Percentiles rank a stretch among this genome's conserved stretches.
Evolutionary conservation across 306 rosid species (phyloP).

Genomic region (Casuarina cunninghamiana): DNA sequence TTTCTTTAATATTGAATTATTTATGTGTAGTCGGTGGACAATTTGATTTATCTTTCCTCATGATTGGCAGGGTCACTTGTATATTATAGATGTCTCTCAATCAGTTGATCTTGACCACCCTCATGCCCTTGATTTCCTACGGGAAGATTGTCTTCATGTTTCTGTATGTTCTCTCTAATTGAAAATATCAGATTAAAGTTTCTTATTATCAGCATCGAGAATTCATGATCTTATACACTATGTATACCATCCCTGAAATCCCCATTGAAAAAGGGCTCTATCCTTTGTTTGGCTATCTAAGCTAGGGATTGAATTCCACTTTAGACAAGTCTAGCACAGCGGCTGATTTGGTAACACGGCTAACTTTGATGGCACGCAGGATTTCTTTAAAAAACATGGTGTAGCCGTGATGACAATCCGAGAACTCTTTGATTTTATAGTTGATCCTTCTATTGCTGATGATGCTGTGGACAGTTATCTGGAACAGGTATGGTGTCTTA

Average conservation of each 20-base stretch:
- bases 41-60: slow-evolving; percentile 14
- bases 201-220: neutral
- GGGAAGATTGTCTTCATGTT: slow-evolving; percentile 75
- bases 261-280: no score
- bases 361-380: slow-evolving; percentile 47
- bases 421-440: slow-evolving; percentile 87
- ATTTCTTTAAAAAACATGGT: slow-evolving; percentile 78
- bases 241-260: no score
- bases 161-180: slow-evolving; percentile 49
- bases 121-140: slow-evolving; percentile 77
- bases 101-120: slow-evolving; percentile 92
- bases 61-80: slow-evolving; percentile 72
- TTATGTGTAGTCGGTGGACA: slow-evolving; percentile 12
- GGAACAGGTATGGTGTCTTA: slow-evolving; percentile 57
- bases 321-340: no score
- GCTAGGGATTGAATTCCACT: no score
- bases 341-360: no score
- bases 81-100: slow-evolving; percentile 94
- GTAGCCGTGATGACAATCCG: slow-evolving; percentile 89
- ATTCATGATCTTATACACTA: slow-evolving; percentile 1
- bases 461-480: slow-evolving; percentile 73
- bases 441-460: slow-evolving; percentile 77
- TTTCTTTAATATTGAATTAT: slow-evolving; percentile 16
- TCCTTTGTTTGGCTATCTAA: no score
- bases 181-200: neutral